Evolutionary conservation across 2,329 filamentous ascomycete species (phyloP).

Genomic region (Aspergillus amoenus): DNA sequence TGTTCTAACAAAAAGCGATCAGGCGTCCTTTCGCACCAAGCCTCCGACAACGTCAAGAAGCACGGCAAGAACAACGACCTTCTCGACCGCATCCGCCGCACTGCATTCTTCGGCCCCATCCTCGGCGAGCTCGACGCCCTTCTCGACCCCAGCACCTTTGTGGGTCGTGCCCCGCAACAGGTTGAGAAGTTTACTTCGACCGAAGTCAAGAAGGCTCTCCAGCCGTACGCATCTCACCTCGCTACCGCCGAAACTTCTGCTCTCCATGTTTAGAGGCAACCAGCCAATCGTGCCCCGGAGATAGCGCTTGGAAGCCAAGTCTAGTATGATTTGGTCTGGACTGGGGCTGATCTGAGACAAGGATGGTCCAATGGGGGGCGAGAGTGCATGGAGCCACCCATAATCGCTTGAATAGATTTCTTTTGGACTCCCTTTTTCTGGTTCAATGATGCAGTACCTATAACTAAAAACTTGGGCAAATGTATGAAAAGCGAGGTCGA

Average conservation of each 20-base stretch:
- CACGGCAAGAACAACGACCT: slow-evolving; percentile 78
- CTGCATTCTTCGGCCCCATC: slow-evolving; percentile 71
- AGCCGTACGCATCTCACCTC: slow-evolving; percentile 45
- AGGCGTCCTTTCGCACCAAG: slow-evolving; percentile 72
- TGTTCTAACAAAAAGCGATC: slow-evolving; percentile 16
- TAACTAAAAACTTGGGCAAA: neutral
- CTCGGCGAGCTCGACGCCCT: slow-evolving; percentile 67
- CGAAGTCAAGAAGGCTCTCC: slow-evolving; percentile 49
- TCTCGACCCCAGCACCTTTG: slow-evolving; percentile 63
- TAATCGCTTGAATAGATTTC: neutral
- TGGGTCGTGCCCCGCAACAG: slow-evolving; percentile 56
- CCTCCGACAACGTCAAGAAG: slow-evolving; percentile 67
- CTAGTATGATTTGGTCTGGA: neutral
- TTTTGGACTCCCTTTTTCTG: neutral
- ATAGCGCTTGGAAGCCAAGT: neutral
- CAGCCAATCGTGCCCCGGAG: neutral
- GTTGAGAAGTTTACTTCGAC: slow-evolving; percentile 54
- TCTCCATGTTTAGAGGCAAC: slow-evolving; percentile 37
- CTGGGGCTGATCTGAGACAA: neutral
- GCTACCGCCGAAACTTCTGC: slow-evolving; percentile 38
- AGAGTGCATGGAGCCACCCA: neutral
- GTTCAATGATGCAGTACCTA: neutral
- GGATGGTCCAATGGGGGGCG: neutral
- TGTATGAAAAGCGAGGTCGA: neutral
- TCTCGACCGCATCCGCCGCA: slow-evolving; percentile 71